Conservation (phyloP, 371 early-diverging fungal species). For the Rhizopus delemar region DNA sequence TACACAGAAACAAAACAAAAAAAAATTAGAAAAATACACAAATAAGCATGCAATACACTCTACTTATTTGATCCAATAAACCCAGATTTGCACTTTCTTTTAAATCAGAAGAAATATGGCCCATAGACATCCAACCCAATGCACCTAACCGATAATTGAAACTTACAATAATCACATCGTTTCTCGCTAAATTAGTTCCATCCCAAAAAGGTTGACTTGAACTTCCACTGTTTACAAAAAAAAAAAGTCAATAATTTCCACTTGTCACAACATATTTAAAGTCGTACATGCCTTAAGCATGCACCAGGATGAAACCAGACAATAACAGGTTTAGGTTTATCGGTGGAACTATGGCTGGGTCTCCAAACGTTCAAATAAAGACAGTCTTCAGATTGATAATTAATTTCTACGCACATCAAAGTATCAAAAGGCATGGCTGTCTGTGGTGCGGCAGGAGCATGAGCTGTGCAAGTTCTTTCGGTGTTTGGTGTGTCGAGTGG, state of each 20-base stretch:
- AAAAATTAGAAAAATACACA: not conserved
- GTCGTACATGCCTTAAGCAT: constrained; percentile 26
- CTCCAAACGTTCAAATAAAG: constrained; percentile 40
- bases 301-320: constrained; percentile 45
- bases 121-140: constrained; percentile 36
- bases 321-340: constrained; percentile 31
- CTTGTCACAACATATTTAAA: not conserved
- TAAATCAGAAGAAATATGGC: constrained; percentile 29
- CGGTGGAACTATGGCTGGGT: constrained; percentile 20
- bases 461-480: constrained; percentile 20
- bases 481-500: constrained; percentile 16
- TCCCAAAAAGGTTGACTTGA: constrained; percentile 41
- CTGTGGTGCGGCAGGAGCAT: constrained; percentile 36
- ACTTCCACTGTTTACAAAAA: constrained; percentile 23
- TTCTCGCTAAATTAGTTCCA: constrained; percentile 37
- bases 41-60: not conserved
- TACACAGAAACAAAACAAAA: not conserved
- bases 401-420: constrained; percentile 38
- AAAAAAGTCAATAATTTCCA: not conserved
- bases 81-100: constrained; percentile 34
- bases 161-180: constrained; percentile 36
- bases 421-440: constrained; percentile 43
- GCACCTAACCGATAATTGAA: constrained; percentile 45
- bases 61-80: constrained; percentile 41
- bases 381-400: constrained; percentile 42